phyloP scores from a whole-genome alignment of 2,329 filamentous ascomycete species.

The Zymoseptoria ardabiliae region DNA sequence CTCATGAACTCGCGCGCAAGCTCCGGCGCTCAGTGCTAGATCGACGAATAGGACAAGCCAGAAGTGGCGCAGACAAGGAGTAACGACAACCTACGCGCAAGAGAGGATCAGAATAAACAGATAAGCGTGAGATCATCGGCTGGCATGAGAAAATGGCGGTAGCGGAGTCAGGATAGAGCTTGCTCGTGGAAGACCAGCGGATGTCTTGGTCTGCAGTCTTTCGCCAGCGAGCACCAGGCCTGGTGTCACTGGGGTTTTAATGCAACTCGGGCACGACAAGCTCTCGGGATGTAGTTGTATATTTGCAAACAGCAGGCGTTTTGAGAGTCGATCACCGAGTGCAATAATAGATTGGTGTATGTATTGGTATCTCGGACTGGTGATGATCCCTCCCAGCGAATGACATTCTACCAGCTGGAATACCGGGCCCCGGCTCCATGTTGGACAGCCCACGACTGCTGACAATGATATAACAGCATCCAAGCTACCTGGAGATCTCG shows the following conservation, averaged over 20 bases:
- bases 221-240: background rate
- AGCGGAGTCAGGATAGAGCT: background rate
- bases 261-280: background rate
- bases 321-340: conserved; percentile 4
- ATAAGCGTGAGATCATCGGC: background rate
- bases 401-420: background rate
- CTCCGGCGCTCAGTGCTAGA: conserved; percentile 50
- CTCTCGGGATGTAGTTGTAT: conserved; percentile 20
- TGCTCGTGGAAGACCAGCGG: background rate
- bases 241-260: background rate
- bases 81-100: conserved; percentile 19
- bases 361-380: conserved; percentile 6
- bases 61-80: conserved; percentile 41
- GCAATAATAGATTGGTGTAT: conserved; percentile 15
- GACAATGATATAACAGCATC: background rate
- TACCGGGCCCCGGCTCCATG: background rate
- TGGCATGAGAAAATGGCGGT: background rate
- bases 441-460: background rate
- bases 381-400: background rate
- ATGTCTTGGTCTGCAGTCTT: background rate
- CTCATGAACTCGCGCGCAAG: conserved; percentile 94
- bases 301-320: conserved; percentile 17
- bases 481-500: background rate
- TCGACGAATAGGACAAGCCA: conserved; percentile 41
- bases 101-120: background rate